A percentile compares a stretch with the other conserved stretches of the same genome.
Evolutionary conservation across 2,329 filamentous ascomycete species (phyloP).

Genomic region (Colletotrichum theobromicola): DNA sequence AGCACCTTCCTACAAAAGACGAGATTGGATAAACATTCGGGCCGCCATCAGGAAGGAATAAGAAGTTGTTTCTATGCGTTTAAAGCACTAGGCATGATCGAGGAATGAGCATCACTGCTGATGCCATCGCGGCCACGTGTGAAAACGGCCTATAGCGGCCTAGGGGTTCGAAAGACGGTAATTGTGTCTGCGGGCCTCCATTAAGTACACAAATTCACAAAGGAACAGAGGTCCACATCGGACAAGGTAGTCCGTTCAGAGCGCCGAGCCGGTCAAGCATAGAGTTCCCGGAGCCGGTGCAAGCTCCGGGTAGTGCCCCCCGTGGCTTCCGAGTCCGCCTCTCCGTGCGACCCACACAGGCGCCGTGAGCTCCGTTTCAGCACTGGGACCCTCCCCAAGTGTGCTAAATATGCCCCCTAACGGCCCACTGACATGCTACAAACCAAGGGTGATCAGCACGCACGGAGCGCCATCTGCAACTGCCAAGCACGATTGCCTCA

Average conservation of each 20-base stretch:
- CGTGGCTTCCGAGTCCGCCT: not conserved
- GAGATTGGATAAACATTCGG: not conserved
- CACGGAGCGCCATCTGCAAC: not conserved
- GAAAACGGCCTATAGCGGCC: not conserved
- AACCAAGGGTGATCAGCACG: not conserved
- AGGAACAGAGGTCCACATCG: not conserved
- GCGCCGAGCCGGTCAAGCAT: not conserved
- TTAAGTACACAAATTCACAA: fast-evolving
- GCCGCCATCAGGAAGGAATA: not conserved
- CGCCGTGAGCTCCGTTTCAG: not conserved
- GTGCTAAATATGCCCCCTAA: not conserved
- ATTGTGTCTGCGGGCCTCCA: not conserved
- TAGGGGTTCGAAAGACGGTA: not conserved
- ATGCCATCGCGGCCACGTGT: not conserved
- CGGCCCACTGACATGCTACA: not conserved
- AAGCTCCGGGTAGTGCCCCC: not conserved
- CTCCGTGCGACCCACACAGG: not conserved
- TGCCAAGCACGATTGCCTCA: not conserved
- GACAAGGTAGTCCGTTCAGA: not conserved
- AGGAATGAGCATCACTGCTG: not conserved
- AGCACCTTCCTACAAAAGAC: not conserved
- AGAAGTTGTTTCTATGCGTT: not conserved
- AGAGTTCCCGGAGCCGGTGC: not conserved
- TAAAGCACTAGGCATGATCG: not conserved
- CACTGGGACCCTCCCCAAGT: not conserved